Evolutionary conservation across 441 rosid species (phyloP), one percentile per base, ranked within the genome.

Genomic region (Aleurites moluccanus): DNA sequence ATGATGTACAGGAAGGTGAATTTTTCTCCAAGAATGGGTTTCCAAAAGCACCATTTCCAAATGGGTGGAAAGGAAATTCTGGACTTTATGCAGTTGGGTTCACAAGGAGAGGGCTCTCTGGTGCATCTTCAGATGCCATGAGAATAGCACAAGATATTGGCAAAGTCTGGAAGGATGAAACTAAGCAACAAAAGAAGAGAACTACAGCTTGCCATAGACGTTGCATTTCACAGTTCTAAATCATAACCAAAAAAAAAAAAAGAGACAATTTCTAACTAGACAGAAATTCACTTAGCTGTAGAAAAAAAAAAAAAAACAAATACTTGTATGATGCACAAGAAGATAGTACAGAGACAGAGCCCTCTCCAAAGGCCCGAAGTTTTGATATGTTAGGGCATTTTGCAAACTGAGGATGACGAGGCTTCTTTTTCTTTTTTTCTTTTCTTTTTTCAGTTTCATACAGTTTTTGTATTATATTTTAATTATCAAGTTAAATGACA

Each of bases 71-170:
- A 77, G 97, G 97, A 64, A 91, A 85, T 18, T 77, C 86, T 2
- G 97, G 97, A 20, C 88, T 94, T 2, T 94, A 92, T 76, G 97
- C 97, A 52, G 97, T 91, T 72, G 98, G 98, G 85, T 94, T 94
- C 80, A 90, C 92, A 35, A 92, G 84, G 90, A 92, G 88, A 91
- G 97, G 94, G 88, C 94, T 94, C 67, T 85, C 92, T 10, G 96
- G 97, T 76, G 88, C 89, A 28, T 89, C 97, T 20, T 84, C 83
- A 33, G 98, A 94, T 25, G 92, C 97, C 6, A 69, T 78, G 38
- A 87, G 73, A 14, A 86, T 94, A 0, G 94, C 97, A 14, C 82
- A 85, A 67, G 97, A 94, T 52, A 91, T 92, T 69, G 87, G 94
- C 75, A 84, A 76, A 63, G 89, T 83, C 77, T 94, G 88, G 88